Evolutionary conservation across 2,329 filamentous ascomycete genomes (phyloP).

Genomic region (Mycocentrospora acerina): DNA sequence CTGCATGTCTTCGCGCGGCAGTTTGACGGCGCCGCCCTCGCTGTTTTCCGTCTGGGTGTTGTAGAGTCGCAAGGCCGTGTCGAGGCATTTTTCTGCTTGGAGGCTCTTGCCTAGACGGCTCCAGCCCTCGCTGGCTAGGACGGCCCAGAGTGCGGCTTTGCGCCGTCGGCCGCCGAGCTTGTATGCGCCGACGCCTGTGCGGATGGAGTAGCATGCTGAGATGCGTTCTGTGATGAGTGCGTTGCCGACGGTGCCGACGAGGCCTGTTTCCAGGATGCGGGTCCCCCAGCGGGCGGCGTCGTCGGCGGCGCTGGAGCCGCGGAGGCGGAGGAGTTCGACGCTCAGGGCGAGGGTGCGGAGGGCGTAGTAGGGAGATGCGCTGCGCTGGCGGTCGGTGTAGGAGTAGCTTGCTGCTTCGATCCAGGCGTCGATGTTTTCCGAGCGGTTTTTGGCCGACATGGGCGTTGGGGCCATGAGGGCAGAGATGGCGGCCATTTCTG

Average conservation of each 20-base stretch:
- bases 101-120: slow-evolving; percentile 72
- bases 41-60: slow-evolving; percentile 37
- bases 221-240: slow-evolving; percentile 84
- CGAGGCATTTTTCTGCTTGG: slow-evolving; percentile 76
- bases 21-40: slow-evolving; percentile 12
- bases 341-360: slow-evolving; percentile 74
- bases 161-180: slow-evolving; percentile 71
- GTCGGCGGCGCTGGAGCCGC: slow-evolving; percentile 78
- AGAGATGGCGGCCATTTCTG: slow-evolving; percentile 91
- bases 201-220: slow-evolving; percentile 78
- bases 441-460: slow-evolving; percentile 71
- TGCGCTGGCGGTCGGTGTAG: slow-evolving; percentile 73
- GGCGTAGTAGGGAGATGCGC: slow-evolving; percentile 75
- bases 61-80: slow-evolving; percentile 64
- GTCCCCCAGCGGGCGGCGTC: slow-evolving; percentile 85
- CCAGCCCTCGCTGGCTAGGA: slow-evolving; percentile 84
- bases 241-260: slow-evolving; percentile 74
- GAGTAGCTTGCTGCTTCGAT: slow-evolving; percentile 90
- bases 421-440: slow-evolving; percentile 82
- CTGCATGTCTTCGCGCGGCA: slow-evolving; percentile 57
- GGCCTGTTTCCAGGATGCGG: slow-evolving; percentile 70
- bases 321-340: slow-evolving; percentile 78
- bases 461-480: slow-evolving; percentile 75
- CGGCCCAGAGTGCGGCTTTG: slow-evolving; percentile 88
- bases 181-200: slow-evolving; percentile 65